Conservation (phyloP, 331 rosid species). For the Malus hybrid region DNA sequence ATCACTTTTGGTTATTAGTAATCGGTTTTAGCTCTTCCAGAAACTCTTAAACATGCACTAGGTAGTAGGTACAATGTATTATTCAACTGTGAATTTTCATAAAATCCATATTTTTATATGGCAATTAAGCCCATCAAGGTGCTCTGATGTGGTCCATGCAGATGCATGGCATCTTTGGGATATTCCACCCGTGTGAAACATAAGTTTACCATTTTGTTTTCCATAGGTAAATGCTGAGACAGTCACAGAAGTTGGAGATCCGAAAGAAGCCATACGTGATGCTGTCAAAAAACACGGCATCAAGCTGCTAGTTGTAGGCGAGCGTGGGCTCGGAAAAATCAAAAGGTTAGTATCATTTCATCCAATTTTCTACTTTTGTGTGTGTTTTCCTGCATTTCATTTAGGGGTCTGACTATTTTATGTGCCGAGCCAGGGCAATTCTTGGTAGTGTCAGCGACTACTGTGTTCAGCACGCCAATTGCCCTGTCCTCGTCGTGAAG, state of each 20-base stretch:
- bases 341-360: slow-evolving; percentile 15
- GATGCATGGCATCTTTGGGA: neutral
- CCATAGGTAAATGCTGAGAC: slow-evolving; percentile 30
- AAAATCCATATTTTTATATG: no score
- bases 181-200: neutral
- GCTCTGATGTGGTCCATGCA: neutral
- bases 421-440: slow-evolving; percentile 19
- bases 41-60: no score
- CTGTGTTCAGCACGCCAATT: slow-evolving; percentile 30
- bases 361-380: neutral
- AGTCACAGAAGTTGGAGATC: slow-evolving; percentile 37
- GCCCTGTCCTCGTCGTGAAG: slow-evolving; percentile 39
- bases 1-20: neutral
- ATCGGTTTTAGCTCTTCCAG: neutral
- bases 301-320: slow-evolving; percentile 40
- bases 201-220: neutral
- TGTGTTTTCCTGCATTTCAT: neutral
- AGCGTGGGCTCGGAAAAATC: slow-evolving; percentile 28
- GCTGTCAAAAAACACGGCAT: slow-evolving; percentile 35
- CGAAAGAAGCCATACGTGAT: slow-evolving; percentile 27
- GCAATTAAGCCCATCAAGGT: no score
- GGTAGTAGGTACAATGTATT: no score
- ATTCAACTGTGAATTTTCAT: no score
- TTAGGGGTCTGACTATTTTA: neutral
- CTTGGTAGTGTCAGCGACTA: slow-evolving; percentile 38